A percentile compares a stretch with the other conserved stretches of the same genome.
Conservation (phyloP, 2,329 filamentous ascomycete genomes). For the Aspergillus fischeri region DNA sequence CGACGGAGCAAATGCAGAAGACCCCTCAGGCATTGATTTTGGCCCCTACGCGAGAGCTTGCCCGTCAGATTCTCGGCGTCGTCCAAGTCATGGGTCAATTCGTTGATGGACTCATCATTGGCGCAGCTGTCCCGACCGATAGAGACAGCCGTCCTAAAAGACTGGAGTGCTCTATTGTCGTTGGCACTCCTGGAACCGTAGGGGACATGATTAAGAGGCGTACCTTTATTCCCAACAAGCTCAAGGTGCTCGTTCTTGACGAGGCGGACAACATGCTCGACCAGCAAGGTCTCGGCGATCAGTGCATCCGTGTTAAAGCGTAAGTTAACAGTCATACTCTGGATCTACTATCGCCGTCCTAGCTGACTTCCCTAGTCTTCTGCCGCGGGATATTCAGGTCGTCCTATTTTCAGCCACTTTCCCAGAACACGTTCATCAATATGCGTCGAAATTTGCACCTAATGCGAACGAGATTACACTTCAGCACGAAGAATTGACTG, state of each 20-base stretch:
- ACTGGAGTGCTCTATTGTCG: conserved; percentile 73
- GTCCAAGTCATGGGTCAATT: conserved; percentile 80
- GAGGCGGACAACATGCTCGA: conserved; percentile 99
- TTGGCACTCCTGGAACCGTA: conserved; percentile 91
- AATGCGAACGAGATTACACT: conserved; percentile 82
- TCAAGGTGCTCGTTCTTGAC: conserved; percentile 85
- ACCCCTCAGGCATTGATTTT: conserved; percentile 80
- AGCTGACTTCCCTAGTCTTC: conserved; percentile 49
- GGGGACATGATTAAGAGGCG: conserved; percentile 78
- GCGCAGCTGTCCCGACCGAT: conserved; percentile 76
- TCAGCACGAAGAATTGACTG: conserved; percentile 85
- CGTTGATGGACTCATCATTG: conserved; percentile 68
- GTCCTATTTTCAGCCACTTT: conserved; percentile 95
- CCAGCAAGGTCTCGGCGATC: conserved; percentile 88
- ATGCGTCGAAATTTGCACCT: conserved; percentile 79
- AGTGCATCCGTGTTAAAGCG: conserved; percentile 86
- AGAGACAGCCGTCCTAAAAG: conserved; percentile 63
- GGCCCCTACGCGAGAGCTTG: conserved; percentile 89
- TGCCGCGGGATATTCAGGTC: conserved; percentile 74
- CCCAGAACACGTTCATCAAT: conserved; percentile 78
- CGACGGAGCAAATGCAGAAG: conserved; percentile 50
- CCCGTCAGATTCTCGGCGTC: conserved; percentile 87
- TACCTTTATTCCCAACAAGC: conserved; percentile 65
- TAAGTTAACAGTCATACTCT: conserved; percentile 42
- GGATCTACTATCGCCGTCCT: not conserved